A percentile compares a stretch with the other conserved stretches of the same genome.
phyloP scores from a whole-genome alignment of 768 basidiomycete genomes.

The Russula sp. region DNA sequence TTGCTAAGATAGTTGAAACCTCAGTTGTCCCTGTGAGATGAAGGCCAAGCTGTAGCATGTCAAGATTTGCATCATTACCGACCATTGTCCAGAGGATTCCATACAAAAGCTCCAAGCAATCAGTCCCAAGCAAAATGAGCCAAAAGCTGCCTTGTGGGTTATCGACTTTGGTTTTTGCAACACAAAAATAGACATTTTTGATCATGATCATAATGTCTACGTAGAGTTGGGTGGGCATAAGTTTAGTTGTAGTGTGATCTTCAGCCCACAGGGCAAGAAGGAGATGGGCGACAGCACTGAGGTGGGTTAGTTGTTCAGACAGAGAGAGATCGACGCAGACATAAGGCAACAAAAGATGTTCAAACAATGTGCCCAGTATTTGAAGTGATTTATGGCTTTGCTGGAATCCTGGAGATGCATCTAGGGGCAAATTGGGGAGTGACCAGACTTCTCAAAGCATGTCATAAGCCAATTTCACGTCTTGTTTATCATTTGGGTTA shows the following conservation, averaged over 20 bases:
- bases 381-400: no score
- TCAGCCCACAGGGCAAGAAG: conserved; percentile 18
- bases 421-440: no score
- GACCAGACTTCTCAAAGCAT: no score
- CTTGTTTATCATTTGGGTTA: no score
- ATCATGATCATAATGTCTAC: conserved; percentile 31
- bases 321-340: background rate
- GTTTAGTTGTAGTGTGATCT: conserved; percentile 9
- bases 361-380: no score
- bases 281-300: background rate
- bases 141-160: conserved; percentile 19
- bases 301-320: background rate
- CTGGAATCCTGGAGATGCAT: no score
- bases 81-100: conserved; percentile 2
- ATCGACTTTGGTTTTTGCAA: no score
- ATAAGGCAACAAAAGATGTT: background rate
- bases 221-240: conserved; percentile 28
- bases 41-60: conserved; percentile 3
- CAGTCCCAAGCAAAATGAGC: conserved; percentile 24
- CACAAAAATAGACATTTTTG: no score
- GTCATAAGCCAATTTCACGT: no score
- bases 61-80: background rate
- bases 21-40: background rate
- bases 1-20: background rate
- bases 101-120: conserved; percentile 20